phyloP scores from a whole-genome alignment of 140 eudicot species.

The Flaveria floridana region DNA sequence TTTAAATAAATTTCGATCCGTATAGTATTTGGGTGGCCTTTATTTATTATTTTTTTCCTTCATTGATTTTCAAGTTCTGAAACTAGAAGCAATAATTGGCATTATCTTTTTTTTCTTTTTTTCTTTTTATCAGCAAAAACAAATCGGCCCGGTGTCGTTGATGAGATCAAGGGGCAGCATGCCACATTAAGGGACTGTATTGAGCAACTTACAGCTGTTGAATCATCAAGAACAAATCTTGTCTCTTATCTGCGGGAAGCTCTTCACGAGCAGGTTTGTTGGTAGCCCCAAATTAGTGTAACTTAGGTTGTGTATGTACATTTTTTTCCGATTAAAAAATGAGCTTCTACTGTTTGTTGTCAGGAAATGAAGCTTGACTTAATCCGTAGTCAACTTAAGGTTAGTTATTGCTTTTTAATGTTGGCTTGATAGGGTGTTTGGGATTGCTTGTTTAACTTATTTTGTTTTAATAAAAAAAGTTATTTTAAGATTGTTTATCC shows the following conservation, averaged over 20 bases:
- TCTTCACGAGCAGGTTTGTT: conserved; percentile 85
- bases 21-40: neutral
- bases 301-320: neutral
- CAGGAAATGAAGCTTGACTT: conserved; percentile 80
- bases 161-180: conserved; percentile 82
- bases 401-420: conserved; percentile 12
- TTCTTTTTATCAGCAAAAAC: conserved; percentile 36
- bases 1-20: neutral
- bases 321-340: neutral
- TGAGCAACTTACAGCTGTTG: conserved; percentile 63
- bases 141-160: conserved; percentile 41
- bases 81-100: conserved; percentile 16
- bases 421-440: neutral
- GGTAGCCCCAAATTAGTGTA: conserved; percentile 19
- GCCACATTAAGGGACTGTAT: conserved; percentile 65
- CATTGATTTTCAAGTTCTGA: neutral
- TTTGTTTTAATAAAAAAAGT: neutral
- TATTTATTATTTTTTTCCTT: neutral
- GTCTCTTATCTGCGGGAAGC: conserved; percentile 66
- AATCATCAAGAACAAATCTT: conserved; percentile 75
- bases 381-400: conserved; percentile 75
- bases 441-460: neutral
- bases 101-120: neutral
- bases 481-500: neutral
- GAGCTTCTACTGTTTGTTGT: conserved; percentile 27